Evolutionary conservation across 495 filamentous ascomycete species (phyloP), one percentile per base, ranked within the genome.

Genomic region (Annulohypoxylon stygium): DNA sequence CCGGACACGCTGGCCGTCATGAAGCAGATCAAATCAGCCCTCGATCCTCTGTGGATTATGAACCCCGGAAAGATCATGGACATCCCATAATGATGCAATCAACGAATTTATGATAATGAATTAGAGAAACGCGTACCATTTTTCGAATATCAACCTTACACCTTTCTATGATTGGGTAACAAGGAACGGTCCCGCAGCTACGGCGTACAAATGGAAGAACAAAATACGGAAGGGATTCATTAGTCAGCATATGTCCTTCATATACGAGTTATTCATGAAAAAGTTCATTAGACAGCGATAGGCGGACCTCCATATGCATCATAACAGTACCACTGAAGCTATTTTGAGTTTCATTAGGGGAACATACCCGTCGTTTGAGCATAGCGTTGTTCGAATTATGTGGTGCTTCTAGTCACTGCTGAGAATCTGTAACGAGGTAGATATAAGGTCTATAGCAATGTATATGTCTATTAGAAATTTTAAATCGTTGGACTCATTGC

Each of bases 61-160:
- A 97, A 97, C 70, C 94, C 94, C 2, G 94, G 93, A 4, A 97
- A 97, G 82, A 95, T 97, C 47, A 92, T 96, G 75, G 93, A 96
- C 74, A 54, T 86, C 23, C 82, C 84, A 8, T 70, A 51, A 68
- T 34, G 5, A 9, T 37, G 11, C 23, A 1, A 37, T n/a, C 14
- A 59, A 30, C 9, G 8, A 34, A 57, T 4, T 7, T 39, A 20
- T 59, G 9, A 20, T 4, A 39, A 1, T 48, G 23, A 5, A 20
- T 39, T 14, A 33, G 33, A 25, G 7, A n/a, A 12, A 9, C 20
- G 12, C 64, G 34, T 25, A 50, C n/a, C 23, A 36, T 39, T 11
- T 33, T 41, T 51, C 30, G 10, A 20, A 55, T 51, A 39, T 45
- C 39, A 39, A 51, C 10, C 43, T 30, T 34, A 30, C 41, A 47